Evolutionary conservation across 495 filamentous ascomycete species (phyloP).

Genomic region (Penicillium soppii): DNA sequence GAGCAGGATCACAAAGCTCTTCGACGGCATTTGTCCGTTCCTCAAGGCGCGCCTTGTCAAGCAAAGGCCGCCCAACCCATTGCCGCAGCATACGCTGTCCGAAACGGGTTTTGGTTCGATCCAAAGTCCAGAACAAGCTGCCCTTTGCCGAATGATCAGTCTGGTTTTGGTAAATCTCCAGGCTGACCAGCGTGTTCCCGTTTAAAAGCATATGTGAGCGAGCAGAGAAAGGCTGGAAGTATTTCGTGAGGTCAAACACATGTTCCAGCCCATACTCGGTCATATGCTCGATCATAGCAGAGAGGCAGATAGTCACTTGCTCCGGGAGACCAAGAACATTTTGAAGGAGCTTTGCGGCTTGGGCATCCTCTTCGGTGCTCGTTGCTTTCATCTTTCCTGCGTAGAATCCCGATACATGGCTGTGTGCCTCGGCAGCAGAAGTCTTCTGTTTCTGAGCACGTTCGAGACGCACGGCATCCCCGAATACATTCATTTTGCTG

Average conservation of each 20-base stretch:
- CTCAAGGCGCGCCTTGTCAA: conserved; percentile 75
- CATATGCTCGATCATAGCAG: conserved; percentile 94
- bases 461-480: conserved; percentile 84
- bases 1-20: conserved; percentile 72
- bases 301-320: conserved; percentile 86
- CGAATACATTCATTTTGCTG: conserved; percentile 88
- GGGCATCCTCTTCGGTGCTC: conserved; percentile 42
- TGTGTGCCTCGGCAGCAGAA: conserved; percentile 78
- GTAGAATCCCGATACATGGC: conserved; percentile 92
- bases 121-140: conserved; percentile 92
- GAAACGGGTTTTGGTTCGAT: conserved; percentile 89
- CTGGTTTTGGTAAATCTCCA: conserved; percentile 95
- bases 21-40: conserved; percentile 86
- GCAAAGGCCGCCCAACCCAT: conserved; percentile 91
- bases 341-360: conserved; percentile 66
- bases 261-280: conserved; percentile 93
- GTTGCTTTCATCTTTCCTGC: conserved; percentile 77
- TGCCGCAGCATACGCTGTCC: conserved; percentile 85
- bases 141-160: conserved; percentile 86
- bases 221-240: conserved; percentile 95
- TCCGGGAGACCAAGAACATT: conserved; percentile 84
- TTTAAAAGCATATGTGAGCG: conserved; percentile 95
- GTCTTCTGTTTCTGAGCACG: conserved; percentile 72
- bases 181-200: conserved; percentile 88
- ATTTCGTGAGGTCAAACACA: conserved; percentile 94